Percentiles rank a stretch among this genome's conserved stretches.
These are phyloP conservation scores for Cyclocybe cylindracea DNA, from an alignment of 768 basidiomycete species.

Conservation along the genomic window DNA sequence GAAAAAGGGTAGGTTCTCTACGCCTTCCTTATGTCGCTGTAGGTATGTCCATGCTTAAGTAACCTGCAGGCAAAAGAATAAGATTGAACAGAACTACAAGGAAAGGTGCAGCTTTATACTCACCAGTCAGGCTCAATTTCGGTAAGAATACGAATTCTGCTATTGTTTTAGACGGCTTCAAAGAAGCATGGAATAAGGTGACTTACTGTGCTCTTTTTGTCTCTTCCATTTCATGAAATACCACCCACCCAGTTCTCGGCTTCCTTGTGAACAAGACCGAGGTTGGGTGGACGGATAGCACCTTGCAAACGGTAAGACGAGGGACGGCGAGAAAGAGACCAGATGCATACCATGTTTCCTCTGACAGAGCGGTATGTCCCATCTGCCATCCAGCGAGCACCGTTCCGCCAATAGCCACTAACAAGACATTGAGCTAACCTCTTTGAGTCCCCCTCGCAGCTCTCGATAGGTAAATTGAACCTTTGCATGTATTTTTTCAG, in stretches of 20 bases:
- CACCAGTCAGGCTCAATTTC: slow-evolving; percentile 96
- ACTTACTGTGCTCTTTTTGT: slow-evolving; percentile 91
- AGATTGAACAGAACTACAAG: background rate
- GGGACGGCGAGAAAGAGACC: background rate
- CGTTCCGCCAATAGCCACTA: slow-evolving; percentile 92
- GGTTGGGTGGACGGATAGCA: slow-evolving; percentile 88
- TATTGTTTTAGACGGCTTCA: slow-evolving; percentile 8
- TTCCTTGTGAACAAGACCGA: slow-evolving; percentile 94
- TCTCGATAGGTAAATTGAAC: slow-evolving; percentile 78
- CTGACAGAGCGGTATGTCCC: slow-evolving; percentile 90
- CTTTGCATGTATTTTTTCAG: slow-evolving; percentile 93
- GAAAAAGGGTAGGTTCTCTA: background rate
- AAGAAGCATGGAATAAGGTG: background rate
- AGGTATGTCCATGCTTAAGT: slow-evolving; percentile 24
- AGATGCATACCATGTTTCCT: slow-evolving; percentile 65
- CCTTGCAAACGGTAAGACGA: slow-evolving; percentile 39
- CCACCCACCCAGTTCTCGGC: slow-evolving; percentile 88
- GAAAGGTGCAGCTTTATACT: background rate
- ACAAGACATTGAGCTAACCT: slow-evolving; percentile 87
- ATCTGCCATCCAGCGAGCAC: slow-evolving; percentile 87
- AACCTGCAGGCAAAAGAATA: slow-evolving; percentile 14
- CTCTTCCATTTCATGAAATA: slow-evolving; percentile 96
- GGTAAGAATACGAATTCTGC: slow-evolving; percentile 87
- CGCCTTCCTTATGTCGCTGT: slow-evolving; percentile 16
- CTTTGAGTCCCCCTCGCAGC: slow-evolving; percentile 87